A percentile compares a stretch with the other conserved stretches of the same genome.
Evolutionary conservation across 2,329 filamentous ascomycete genomes (phyloP).

Genomic region (Botrytis fragariae): DNA sequence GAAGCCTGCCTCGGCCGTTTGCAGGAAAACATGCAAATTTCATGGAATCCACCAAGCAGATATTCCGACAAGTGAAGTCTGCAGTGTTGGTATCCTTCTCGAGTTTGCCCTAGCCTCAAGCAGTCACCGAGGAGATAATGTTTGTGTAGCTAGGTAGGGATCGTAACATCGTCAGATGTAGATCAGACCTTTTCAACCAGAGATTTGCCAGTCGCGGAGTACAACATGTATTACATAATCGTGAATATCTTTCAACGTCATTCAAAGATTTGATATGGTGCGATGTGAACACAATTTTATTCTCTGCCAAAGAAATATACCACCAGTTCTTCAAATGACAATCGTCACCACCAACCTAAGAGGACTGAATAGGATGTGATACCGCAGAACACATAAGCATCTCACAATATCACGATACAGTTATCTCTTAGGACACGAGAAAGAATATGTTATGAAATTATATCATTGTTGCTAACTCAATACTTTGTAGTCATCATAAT

Average conservation of each 20-base stretch:
- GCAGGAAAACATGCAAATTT: constrained; percentile 17
- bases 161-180: background rate
- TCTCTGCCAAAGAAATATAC: background rate
- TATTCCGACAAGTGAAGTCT: background rate
- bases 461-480: background rate
- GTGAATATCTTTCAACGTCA: background rate
- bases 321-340: background rate
- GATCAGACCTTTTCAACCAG: background rate
- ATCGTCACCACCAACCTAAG: too few species aligned
- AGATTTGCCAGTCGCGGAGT: background rate
- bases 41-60: background rate
- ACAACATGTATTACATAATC: background rate
- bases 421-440: background rate
- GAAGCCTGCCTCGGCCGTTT: background rate
- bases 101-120: background rate
- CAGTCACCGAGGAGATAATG: background rate
- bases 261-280: background rate
- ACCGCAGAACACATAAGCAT: background rate
- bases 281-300: background rate
- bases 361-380: background rate
- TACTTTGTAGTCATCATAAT: background rate
- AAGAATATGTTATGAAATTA: background rate
- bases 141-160: background rate
- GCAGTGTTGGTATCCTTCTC: constrained; percentile 2
- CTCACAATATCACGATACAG: background rate